Evolutionary conservation across 306 rosid species (phyloP).

Genomic region (Quercus robur): DNA sequence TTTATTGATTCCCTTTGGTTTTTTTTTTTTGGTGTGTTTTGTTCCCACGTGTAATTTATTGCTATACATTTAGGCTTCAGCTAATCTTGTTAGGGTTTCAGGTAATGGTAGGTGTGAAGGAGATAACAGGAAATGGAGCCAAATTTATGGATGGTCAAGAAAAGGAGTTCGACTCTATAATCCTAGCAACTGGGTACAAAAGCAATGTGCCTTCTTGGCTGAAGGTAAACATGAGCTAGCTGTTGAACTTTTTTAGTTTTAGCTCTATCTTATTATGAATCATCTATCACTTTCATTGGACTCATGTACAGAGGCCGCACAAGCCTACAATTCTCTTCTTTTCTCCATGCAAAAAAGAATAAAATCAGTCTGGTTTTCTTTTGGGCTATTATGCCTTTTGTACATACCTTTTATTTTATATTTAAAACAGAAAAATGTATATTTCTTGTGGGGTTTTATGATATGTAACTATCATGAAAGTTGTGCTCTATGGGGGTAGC

Average conservation of each 20-base stretch:
- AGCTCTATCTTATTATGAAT: constrained; percentile 53
- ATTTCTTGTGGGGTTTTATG: constrained; percentile 16
- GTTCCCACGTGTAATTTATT: not conserved
- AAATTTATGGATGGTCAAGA: constrained; percentile 83
- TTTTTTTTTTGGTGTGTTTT: not conserved
- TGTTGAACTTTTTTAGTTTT: constrained; percentile 34
- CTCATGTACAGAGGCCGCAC: constrained; percentile 38
- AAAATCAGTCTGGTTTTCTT: constrained; percentile 33
- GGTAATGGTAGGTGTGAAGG: constrained; percentile 82
- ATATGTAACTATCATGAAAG: constrained; percentile 21
- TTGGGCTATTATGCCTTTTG: constrained; percentile 3
- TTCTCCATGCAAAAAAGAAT: constrained; percentile 68
- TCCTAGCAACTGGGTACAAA: constrained; percentile 96
- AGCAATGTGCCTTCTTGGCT: constrained; percentile 99
- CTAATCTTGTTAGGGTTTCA: constrained; percentile 17
- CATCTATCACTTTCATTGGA: constrained; percentile 57
- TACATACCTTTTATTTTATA: not conserved
- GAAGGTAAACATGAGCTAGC: constrained; percentile 47
- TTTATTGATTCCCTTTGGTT: not conserved
- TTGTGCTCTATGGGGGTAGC: not conserved
- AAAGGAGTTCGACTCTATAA: constrained; percentile 80
- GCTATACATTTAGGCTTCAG: not conserved
- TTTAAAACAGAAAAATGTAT: not conserved
- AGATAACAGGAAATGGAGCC: constrained; percentile 85
- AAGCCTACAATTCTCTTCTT: constrained; percentile 57